Percentiles rank a stretch among this genome's conserved stretches.
These are phyloP conservation scores for Truncatella angustata DNA, from an alignment of 2,329 filamentous ascomycete species.

Conservation along the genomic window DNA sequence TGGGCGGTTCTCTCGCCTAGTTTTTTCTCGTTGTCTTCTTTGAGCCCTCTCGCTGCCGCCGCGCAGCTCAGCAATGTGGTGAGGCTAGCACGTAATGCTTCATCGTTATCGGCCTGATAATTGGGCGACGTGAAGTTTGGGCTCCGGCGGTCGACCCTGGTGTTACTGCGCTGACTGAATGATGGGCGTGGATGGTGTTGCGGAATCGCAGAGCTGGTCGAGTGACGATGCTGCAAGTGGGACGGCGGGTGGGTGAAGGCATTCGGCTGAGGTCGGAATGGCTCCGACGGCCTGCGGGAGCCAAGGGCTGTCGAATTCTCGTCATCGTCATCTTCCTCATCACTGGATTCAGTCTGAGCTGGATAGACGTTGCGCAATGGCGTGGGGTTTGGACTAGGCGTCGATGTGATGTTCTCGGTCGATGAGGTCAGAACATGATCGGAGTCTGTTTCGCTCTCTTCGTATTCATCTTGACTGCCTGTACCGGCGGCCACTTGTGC, in stretches of 20 bases:
- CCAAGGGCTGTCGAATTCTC: constrained; percentile 84
- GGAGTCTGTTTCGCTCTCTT: constrained; percentile 88
- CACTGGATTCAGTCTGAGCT: constrained; percentile 42
- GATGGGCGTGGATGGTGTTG: constrained; percentile 50
- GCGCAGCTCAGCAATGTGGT: constrained; percentile 94
- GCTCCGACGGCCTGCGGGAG: constrained; percentile 43
- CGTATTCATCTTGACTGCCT: constrained; percentile 92
- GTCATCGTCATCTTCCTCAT: constrained; percentile 58
- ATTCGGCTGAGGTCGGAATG: constrained; percentile 86
- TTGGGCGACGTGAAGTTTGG: constrained; percentile 70
- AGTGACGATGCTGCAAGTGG: constrained; percentile 46
- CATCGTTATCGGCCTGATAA: constrained; percentile 86
- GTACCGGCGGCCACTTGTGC: constrained; percentile 39
- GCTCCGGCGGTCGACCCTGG: constrained; percentile 42
- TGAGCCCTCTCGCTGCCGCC: constrained; percentile 79
- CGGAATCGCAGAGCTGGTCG: constrained; percentile 46
- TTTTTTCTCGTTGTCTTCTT: constrained; percentile 56
- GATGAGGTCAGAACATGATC: constrained; percentile 65
- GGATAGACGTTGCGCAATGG: constrained; percentile 35
- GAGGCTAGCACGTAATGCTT: constrained; percentile 86
- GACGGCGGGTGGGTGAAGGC: constrained; percentile 82
- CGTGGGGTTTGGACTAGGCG: constrained; percentile 29
- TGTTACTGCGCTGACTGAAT: constrained; percentile 46
- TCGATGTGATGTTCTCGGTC: constrained; percentile 46
- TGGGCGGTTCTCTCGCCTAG: constrained; percentile 38